These are phyloP conservation scores for Dryas drummondii DNA, from an alignment of 306 rosid genomes.

Conservation along the genomic window DNA sequence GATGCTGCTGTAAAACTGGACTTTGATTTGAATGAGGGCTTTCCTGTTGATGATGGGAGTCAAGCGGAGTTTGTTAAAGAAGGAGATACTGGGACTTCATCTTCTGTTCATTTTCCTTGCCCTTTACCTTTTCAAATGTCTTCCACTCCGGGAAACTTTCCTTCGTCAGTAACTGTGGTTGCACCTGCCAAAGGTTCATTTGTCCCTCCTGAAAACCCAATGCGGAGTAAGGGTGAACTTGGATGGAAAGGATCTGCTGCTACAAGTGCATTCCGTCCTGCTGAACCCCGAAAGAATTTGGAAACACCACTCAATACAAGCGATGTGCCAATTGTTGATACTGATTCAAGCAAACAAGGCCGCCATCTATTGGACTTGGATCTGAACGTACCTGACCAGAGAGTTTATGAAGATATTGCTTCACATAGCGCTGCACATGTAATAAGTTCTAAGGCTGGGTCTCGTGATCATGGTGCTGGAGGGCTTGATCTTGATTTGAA, in stretches of 20 bases:
- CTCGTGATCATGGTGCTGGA: slow-evolving; percentile 37
- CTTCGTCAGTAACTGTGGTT: slow-evolving; percentile 61
- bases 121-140: slow-evolving; percentile 53
- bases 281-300: slow-evolving; percentile 66
- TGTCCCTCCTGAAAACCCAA: slow-evolving; percentile 58
- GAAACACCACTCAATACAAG: slow-evolving; percentile 36
- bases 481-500: slow-evolving; percentile 80
- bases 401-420: slow-evolving; percentile 53
- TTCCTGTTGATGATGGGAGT: slow-evolving; percentile 60
- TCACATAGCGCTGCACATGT: slow-evolving; percentile 30
- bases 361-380: slow-evolving; percentile 60
- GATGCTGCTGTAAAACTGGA: slow-evolving; percentile 51
- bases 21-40: slow-evolving; percentile 77
- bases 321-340: slow-evolving; percentile 21
- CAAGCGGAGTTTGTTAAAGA: background rate
- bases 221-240: slow-evolving; percentile 63
- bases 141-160: slow-evolving; percentile 41
- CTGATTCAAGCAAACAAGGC: slow-evolving; percentile 36
- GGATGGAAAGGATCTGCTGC: slow-evolving; percentile 89
- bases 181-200: slow-evolving; percentile 71
- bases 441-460: slow-evolving; percentile 21
- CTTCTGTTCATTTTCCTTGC: slow-evolving; percentile 42
- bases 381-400: slow-evolving; percentile 70
- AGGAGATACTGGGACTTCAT: background rate
- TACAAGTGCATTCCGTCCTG: slow-evolving; percentile 87